Conservation (phyloP, 1,284 basidiomycete genomes). For the Apiotrichum montevideense region DNA sequence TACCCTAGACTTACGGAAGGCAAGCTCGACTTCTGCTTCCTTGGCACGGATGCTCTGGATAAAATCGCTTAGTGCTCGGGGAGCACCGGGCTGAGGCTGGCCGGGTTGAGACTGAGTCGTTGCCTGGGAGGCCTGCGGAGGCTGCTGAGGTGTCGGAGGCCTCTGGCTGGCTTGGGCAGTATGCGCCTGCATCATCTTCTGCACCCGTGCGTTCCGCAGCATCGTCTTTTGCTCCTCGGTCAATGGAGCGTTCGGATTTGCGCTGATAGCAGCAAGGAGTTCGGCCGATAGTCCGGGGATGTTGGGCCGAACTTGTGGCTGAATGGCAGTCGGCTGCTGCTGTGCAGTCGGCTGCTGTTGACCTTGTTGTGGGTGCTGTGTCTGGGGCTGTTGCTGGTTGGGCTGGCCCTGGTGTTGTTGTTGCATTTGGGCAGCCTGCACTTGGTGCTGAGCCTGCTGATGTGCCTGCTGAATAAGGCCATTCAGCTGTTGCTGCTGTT, state of each 20-base stretch:
- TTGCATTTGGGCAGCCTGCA: slow-evolving; percentile 1
- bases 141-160: not conserved
- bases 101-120: not conserved
- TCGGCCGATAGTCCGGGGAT: slow-evolving; percentile 8
- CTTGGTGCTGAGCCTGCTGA: slow-evolving; percentile 1
- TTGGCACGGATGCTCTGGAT: slow-evolving; percentile 11
- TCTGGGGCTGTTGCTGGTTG: not conserved
- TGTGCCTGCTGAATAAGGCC: not conserved
- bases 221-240: slow-evolving; percentile 14
- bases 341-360: not conserved
- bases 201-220: slow-evolving; percentile 6
- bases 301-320: slow-evolving; percentile 2
- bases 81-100: not conserved
- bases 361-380: not conserved
- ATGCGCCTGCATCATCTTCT: slow-evolving; percentile 7
- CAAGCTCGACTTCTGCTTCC: slow-evolving; percentile 14
- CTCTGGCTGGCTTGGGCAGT: not conserved
- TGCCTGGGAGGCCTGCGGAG: slow-evolving; percentile 2
- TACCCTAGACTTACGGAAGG: slow-evolving; percentile 7
- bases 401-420: slow-evolving; percentile 4
- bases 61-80: slow-evolving; percentile 5
- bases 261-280: slow-evolving; percentile 11
- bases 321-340: not conserved
- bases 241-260: slow-evolving; percentile 12
- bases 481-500: slow-evolving; percentile 12